These are phyloP conservation scores for Liquidambar formosana DNA, from an alignment of 164 flowering plant genomes.

Conservation along the genomic window DNA sequence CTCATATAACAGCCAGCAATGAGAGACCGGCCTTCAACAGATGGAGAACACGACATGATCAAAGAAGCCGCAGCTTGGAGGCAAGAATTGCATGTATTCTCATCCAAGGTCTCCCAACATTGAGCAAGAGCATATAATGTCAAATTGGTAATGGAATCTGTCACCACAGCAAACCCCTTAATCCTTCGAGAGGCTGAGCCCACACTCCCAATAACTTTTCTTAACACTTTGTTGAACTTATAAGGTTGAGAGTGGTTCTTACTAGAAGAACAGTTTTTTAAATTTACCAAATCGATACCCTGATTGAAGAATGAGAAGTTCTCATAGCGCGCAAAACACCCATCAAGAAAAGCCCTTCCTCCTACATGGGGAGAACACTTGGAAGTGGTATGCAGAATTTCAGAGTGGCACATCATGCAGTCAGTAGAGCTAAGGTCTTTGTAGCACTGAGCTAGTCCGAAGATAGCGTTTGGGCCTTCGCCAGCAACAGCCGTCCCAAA, in stretches of 20 bases:
- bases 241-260: constrained; percentile 1
- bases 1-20: too few relatives aligned
- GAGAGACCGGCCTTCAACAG: too few relatives aligned
- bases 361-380: constrained; percentile 13
- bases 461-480: constrained; percentile 8
- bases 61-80: too few relatives aligned
- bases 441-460: constrained; percentile 25
- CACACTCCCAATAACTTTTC: constrained; percentile 10
- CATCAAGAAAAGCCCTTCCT: constrained; percentile 12
- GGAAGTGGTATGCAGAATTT: constrained; percentile 12
- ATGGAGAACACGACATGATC: too few relatives aligned
- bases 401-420: constrained; percentile 20
- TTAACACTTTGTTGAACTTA: constrained; percentile 4
- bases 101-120: too few relatives aligned
- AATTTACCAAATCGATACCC: background rate
- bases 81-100: too few relatives aligned
- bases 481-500: constrained; percentile 14
- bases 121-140: too few relatives aligned
- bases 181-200: too few relatives aligned
- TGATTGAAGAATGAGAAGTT: constrained; percentile 19
- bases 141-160: too few relatives aligned
- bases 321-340: constrained; percentile 17
- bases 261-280: constrained; percentile 2
- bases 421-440: constrained; percentile 19
- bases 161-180: too few relatives aligned